phyloP scores from a whole-genome alignment of 257 asterid species.

The Linderniella brevidens region DNA sequence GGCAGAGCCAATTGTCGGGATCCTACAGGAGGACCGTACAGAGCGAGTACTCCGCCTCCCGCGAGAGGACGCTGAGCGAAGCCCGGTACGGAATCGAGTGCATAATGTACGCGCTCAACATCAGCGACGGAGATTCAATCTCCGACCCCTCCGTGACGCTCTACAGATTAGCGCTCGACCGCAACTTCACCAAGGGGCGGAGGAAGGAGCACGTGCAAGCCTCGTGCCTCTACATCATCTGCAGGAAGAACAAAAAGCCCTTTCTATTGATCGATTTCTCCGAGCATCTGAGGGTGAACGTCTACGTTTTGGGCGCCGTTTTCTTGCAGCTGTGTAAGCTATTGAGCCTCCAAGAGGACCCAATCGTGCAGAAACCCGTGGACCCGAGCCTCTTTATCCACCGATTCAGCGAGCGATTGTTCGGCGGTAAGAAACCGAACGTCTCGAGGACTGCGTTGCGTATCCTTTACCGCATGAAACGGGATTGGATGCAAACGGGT shows the following conservation, averaged over 20 bases:
- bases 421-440: slow-evolving; percentile 19
- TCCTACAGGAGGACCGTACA: slow-evolving; percentile 29
- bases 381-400: slow-evolving; percentile 95
- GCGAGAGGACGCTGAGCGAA: slow-evolving; percentile 32
- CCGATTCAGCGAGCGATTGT: slow-evolving; percentile 52
- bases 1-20: slow-evolving; percentile 52
- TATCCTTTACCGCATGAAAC: slow-evolving; percentile 69
- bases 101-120: slow-evolving; percentile 26
- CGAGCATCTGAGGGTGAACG: slow-evolving; percentile 60
- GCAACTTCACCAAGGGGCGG: slow-evolving; percentile 74
- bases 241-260: slow-evolving; percentile 64
- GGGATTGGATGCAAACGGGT: slow-evolving; percentile 98
- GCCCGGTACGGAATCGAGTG: slow-evolving; percentile 29
- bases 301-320: slow-evolving; percentile 81
- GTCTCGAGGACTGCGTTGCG: slow-evolving; percentile 33
- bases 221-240: slow-evolving; percentile 68
- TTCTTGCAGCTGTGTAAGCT: slow-evolving; percentile 78
- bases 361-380: slow-evolving; percentile 56
- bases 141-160: slow-evolving; percentile 25
- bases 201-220: slow-evolving; percentile 75
- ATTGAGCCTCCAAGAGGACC: slow-evolving; percentile 51
- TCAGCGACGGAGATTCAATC: slow-evolving; percentile 55
- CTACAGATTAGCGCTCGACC: slow-evolving; percentile 52
- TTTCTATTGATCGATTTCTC: slow-evolving; percentile 81
- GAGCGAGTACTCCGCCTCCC: slow-evolving; percentile 30